These are phyloP conservation scores for Thozetella sp. DNA, from an alignment of 495 filamentous ascomycete genomes.

Conservation along the genomic window DNA sequence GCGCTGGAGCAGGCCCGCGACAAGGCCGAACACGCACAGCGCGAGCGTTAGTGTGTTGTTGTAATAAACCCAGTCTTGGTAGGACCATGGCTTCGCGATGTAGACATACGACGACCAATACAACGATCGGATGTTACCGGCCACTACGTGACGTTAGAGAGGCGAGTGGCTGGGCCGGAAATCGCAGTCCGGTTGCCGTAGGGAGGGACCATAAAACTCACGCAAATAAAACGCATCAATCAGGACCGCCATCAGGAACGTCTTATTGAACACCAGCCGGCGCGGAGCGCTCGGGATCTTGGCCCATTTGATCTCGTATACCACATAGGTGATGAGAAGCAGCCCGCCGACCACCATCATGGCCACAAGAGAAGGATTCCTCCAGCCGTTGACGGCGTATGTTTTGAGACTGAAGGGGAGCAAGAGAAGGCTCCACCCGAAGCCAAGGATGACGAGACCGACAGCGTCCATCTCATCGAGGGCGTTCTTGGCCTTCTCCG, in stretches of 20 bases:
- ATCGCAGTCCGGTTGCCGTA: too few relatives aligned
- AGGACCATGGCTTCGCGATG: too few relatives aligned
- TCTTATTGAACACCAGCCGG: constrained; percentile 4
- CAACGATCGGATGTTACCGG: too few relatives aligned
- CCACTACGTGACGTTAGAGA: too few relatives aligned
- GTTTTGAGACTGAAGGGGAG: neutral
- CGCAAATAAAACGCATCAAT: constrained; percentile 4
- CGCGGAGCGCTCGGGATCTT: constrained; percentile 1
- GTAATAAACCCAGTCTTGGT: too few relatives aligned
- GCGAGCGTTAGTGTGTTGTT: too few relatives aligned
- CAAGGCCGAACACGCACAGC: too few relatives aligned
- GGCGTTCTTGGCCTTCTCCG: neutral
- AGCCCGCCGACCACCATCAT: neutral
- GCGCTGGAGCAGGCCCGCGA: too few relatives aligned
- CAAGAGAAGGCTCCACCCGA: neutral
- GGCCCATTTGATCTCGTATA: neutral
- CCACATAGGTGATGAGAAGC: neutral
- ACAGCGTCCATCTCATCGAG: neutral
- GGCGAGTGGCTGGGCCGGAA: too few relatives aligned
- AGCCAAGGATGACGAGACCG: neutral
- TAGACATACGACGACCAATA: too few relatives aligned
- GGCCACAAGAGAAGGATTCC: neutral
- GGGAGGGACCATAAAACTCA: neutral
- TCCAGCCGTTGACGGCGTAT: neutral
- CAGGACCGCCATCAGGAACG: constrained; percentile 3